Conservation (phyloP, 2,329 filamentous ascomycete species). For the Cordyceps tenuipes region DNA sequence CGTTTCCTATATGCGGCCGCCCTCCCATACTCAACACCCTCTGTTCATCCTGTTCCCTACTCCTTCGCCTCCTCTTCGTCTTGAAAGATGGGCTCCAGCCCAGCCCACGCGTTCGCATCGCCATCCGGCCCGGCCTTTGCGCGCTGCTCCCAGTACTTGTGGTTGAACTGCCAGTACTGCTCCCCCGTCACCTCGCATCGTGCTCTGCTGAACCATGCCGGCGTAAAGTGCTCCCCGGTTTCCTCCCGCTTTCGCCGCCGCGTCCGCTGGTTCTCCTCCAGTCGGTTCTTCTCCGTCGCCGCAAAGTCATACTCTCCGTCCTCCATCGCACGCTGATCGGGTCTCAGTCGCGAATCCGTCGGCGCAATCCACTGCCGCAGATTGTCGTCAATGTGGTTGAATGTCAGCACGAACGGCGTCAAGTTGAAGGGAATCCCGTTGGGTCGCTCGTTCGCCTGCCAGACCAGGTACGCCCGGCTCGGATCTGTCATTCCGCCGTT, state of each 20-base stretch:
- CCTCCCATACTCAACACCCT: background rate
- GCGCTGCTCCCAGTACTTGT: slow-evolving; percentile 76
- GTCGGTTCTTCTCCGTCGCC: slow-evolving; percentile 84
- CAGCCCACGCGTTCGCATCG: slow-evolving; percentile 53
- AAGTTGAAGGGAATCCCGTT: slow-evolving; percentile 90
- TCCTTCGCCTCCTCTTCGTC: slow-evolving; percentile 17
- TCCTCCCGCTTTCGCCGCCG: slow-evolving; percentile 65
- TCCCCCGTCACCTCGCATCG: slow-evolving; percentile 75
- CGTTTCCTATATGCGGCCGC: slow-evolving; percentile 3
- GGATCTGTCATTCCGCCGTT: slow-evolving; percentile 52
- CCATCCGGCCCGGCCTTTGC: slow-evolving; percentile 55
- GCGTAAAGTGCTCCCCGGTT: slow-evolving; percentile 70
- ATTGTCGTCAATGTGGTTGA: slow-evolving; percentile 87
- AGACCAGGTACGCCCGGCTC: slow-evolving; percentile 77
- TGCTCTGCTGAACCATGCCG: slow-evolving; percentile 75
- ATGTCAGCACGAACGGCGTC: slow-evolving; percentile 88
- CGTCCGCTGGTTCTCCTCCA: slow-evolving; percentile 85
- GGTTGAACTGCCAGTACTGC: slow-evolving; percentile 82
- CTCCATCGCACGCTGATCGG: slow-evolving; percentile 97
- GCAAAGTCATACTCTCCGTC: slow-evolving; percentile 95
- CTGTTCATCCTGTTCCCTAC: background rate
- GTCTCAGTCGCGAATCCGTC: slow-evolving; percentile 85
- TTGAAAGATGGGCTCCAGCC: slow-evolving; percentile 67
- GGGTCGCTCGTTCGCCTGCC: slow-evolving; percentile 79
- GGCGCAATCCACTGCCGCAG: slow-evolving; percentile 71